Percentiles rank a stretch among this genome's conserved stretches.
Conservation (phyloP, 192 early-diverging fungal genomes). For the Geranomyces variabilis region DNA sequence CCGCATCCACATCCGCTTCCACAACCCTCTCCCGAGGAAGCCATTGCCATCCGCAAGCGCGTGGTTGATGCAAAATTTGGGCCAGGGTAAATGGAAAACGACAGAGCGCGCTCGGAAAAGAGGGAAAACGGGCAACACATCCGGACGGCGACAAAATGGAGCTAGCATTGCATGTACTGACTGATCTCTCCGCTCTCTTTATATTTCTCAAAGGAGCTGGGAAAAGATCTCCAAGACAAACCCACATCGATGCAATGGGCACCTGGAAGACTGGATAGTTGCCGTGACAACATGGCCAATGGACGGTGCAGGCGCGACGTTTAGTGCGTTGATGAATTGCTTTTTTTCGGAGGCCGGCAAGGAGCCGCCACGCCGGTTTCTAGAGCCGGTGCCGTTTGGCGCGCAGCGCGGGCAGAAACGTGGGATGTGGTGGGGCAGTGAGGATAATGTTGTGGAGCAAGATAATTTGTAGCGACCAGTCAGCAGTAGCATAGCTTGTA, state of each 20-base stretch:
- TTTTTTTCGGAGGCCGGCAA: slow-evolving; percentile 2
- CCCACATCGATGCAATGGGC: slow-evolving; percentile 16
- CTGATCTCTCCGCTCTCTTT: too few species aligned
- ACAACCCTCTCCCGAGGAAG: slow-evolving; percentile 18
- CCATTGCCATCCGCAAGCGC: background rate
- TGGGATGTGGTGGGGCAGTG: slow-evolving; percentile 19
- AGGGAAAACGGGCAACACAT: too few species aligned
- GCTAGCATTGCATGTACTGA: too few species aligned
- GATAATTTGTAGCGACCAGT: background rate
- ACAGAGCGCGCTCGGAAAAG: too few species aligned
- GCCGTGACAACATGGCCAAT: slow-evolving; percentile 10
- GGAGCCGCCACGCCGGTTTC: slow-evolving; percentile 6
- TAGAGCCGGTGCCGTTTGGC: slow-evolving; percentile 1
- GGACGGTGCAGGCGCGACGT: slow-evolving; percentile 3
- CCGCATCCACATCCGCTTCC: too few species aligned
- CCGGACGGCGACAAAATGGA: too few species aligned
- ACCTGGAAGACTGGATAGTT: slow-evolving; percentile 5
- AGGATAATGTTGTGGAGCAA: slow-evolving; percentile 2
- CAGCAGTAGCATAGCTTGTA: too few species aligned
- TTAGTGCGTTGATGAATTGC: background rate
- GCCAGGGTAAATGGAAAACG: slow-evolving; percentile 23
- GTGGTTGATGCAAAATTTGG: slow-evolving; percentile 18
- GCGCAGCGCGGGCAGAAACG: slow-evolving; percentile 1
- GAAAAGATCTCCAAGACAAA: background rate
- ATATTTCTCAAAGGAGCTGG: background rate